A percentile compares a stretch with the other conserved stretches of the same genome.
These are phyloP conservation scores for Bruguiera gymnorhiza DNA, from an alignment of 345 rosid species.

Conservation along the genomic window DNA sequence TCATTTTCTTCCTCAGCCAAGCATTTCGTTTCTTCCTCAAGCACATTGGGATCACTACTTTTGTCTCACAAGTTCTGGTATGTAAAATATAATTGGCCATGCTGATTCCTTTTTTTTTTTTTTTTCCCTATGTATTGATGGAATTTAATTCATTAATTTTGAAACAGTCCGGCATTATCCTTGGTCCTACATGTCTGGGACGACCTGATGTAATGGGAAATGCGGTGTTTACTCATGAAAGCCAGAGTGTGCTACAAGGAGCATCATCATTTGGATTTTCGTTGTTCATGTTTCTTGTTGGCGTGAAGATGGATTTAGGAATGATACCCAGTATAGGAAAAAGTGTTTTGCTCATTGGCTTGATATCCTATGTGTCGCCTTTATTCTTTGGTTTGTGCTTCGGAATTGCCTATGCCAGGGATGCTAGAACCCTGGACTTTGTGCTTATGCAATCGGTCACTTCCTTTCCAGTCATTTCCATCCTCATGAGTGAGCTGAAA, in stretches of 20 bases:
- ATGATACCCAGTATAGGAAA: conserved; percentile 22
- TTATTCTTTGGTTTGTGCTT: neutral
- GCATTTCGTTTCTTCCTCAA: conserved; percentile 12
- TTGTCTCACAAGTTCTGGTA: conserved; percentile 19
- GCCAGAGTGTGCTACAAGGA: conserved; percentile 12
- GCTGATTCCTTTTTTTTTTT: neutral
- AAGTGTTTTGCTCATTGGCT: conserved; percentile 21
- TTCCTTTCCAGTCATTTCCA: conserved; percentile 32
- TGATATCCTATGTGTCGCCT: conserved; percentile 5
- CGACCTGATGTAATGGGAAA: neutral
- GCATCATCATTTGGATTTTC: conserved; percentile 18
- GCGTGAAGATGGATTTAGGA: conserved; percentile 32
- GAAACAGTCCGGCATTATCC: conserved; percentile 34
- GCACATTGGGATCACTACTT: neutral
- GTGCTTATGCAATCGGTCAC: conserved; percentile 23
- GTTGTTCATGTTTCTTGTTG: conserved; percentile 28
- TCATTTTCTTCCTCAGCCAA: conserved; percentile 6
- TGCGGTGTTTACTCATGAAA: conserved; percentile 18
- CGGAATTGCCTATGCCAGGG: neutral
- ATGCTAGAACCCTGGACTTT: neutral
- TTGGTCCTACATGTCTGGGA: conserved; percentile 38
- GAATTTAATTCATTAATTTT: neutral
- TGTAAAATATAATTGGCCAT: neutral
- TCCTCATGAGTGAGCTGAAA: conserved; percentile 36
- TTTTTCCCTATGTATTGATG: neutral